phyloP scores from a whole-genome alignment of 441 rosid species.

The Sinapis alba region DNA sequence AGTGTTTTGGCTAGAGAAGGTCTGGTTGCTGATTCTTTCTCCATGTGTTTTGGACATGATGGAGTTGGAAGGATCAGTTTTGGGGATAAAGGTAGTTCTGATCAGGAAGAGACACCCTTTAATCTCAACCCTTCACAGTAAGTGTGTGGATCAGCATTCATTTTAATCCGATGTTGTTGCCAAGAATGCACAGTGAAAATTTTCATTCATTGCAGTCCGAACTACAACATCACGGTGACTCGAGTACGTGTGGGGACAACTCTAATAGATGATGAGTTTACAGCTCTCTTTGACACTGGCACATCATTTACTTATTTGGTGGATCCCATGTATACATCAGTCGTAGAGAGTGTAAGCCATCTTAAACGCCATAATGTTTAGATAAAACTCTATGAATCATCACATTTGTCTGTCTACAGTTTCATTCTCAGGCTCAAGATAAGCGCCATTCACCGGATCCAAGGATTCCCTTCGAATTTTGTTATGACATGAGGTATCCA shows the following conservation, averaged over 20 bases:
- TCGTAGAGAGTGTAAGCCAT: conserved; percentile 53
- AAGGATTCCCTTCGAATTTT: conserved; percentile 63
- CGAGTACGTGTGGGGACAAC: conserved; percentile 58
- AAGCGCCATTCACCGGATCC: conserved; percentile 51
- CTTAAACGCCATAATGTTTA: conserved; percentile 16
- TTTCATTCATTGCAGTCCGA: conserved; percentile 46
- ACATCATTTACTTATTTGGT: conserved; percentile 70
- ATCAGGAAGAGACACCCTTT: conserved; percentile 67
- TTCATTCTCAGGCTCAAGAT: conserved; percentile 59
- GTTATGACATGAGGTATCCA: conserved; percentile 63
- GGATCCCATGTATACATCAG: conserved; percentile 53
- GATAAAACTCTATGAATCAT: neutral
- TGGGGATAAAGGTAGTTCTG: conserved; percentile 68
- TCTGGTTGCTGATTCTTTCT: conserved; percentile 62
- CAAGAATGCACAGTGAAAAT: conserved; percentile 11
- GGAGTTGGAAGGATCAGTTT: conserved; percentile 71
- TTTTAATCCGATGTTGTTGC: neutral
- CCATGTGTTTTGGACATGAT: conserved; percentile 68
- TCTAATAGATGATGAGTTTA: conserved; percentile 46
- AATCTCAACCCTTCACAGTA: conserved; percentile 61
- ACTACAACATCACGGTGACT: conserved; percentile 56
- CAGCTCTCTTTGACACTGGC: conserved; percentile 65
- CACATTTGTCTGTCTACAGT: conserved; percentile 42
- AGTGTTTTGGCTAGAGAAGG: conserved; percentile 65
- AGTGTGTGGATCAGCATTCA: conserved; percentile 42